Conservation (phyloP, 176 grass and related monocot species). For the Calamus simplicifolius region DNA sequence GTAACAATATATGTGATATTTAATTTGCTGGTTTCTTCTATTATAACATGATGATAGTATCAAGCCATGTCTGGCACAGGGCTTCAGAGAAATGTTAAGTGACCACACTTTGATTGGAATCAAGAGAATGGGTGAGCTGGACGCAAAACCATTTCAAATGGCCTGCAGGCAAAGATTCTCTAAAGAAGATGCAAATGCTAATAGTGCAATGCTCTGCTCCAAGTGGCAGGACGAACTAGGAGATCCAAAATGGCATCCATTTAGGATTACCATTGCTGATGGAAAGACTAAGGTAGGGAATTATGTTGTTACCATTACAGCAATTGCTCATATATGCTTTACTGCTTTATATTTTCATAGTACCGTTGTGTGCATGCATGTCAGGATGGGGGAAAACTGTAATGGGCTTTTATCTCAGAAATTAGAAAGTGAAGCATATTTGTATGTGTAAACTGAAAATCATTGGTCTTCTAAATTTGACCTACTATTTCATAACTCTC, state of each 20-base stretch:
- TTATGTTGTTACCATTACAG: too few species aligned
- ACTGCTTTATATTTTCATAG: too few species aligned
- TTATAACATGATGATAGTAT: too few species aligned
- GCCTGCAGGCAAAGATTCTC: conserved; percentile 20
- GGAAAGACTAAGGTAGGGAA: conserved; percentile 4
- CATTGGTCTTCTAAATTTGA: too few species aligned
- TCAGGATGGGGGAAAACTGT: too few species aligned
- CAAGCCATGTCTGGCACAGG: neutral
- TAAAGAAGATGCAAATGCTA: conserved; percentile 2
- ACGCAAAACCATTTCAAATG: conserved; percentile 18
- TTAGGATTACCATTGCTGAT: conserved; percentile 16
- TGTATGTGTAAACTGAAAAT: too few species aligned
- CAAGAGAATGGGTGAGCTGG: conserved; percentile 36
- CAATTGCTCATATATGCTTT: too few species aligned
- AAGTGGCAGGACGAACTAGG: conserved; percentile 24
- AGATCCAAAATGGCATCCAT: conserved; percentile 33
- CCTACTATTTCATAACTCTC: too few species aligned
- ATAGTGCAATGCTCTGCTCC: conserved; percentile 9
- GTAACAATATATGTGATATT: neutral
- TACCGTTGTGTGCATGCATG: too few species aligned
- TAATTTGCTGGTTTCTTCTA: too few species aligned
- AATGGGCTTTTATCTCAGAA: too few species aligned
- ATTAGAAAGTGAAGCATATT: too few species aligned
- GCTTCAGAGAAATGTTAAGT: neutral
- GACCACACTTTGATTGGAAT: conserved; percentile 12